Evolutionary conservation across 2,329 filamentous ascomycete genomes (phyloP).

Genomic region (Penicillium palitans): DNA sequence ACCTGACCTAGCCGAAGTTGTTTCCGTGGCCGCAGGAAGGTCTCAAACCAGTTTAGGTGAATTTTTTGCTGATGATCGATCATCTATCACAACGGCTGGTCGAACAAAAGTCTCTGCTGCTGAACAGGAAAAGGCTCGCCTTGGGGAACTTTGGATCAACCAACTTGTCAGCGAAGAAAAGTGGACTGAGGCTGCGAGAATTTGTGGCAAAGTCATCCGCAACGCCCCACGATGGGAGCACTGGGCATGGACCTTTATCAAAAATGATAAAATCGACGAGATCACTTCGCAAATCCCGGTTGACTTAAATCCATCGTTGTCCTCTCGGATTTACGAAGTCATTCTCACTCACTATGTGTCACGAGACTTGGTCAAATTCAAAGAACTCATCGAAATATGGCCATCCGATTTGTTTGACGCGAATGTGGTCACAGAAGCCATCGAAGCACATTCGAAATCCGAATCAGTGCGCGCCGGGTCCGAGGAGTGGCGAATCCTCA

Average conservation of each 20-base stretch:
- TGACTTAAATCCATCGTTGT: conserved; percentile 74
- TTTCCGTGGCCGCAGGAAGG: conserved; percentile 34
- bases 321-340: conserved; percentile 81
- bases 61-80: conserved; percentile 71
- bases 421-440: conserved; percentile 69
- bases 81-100: conserved; percentile 62
- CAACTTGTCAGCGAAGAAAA: conserved; percentile 73
- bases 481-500: conserved; percentile 86
- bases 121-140: conserved; percentile 83
- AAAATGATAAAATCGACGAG: conserved; percentile 82
- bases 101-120: conserved; percentile 63
- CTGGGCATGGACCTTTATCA: conserved; percentile 91
- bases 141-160: conserved; percentile 91
- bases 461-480: conserved; percentile 74
- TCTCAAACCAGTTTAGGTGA: conserved; percentile 56
- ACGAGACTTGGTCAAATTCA: conserved; percentile 71
- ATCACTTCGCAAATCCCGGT: conserved; percentile 82
- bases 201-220: conserved; percentile 79
- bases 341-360: conserved; percentile 86
- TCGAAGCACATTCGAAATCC: conserved; percentile 79
- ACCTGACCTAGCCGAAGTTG: conserved; percentile 38
- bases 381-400: conserved; percentile 79
- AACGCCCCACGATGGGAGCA: conserved; percentile 86
- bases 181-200: conserved; percentile 75
- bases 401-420: conserved; percentile 80